These are phyloP conservation scores for Irpex sp. DNA, from an alignment of 1,284 basidiomycete genomes.

Conservation along the genomic window DNA sequence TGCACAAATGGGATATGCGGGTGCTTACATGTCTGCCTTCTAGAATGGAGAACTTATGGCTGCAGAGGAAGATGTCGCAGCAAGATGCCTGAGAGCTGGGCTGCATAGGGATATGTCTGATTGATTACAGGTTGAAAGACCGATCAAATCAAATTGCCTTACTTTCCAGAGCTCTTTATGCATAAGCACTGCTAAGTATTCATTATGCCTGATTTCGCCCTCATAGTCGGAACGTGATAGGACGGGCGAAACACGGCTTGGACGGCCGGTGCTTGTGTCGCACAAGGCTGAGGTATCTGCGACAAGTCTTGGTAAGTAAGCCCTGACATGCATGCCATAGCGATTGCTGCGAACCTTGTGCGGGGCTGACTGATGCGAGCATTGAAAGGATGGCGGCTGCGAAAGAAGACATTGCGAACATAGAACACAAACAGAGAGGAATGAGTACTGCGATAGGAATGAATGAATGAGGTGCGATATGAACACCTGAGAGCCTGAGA, in stretches of 20 bases:
- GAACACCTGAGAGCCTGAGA: no score
- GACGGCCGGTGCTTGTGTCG: background rate
- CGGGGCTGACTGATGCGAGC: slow-evolving; percentile 16
- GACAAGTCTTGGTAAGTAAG: background rate
- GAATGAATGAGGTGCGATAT: no score
- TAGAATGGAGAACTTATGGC: slow-evolving; percentile 54
- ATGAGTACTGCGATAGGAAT: no score
- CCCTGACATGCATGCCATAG: background rate
- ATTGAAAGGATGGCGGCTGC: slow-evolving; percentile 18
- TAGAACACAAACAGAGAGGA: no score
- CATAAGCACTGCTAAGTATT: background rate
- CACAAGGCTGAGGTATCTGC: background rate
- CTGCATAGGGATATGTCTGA: slow-evolving; percentile 53
- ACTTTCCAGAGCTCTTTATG: background rate
- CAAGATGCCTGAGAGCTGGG: slow-evolving; percentile 53
- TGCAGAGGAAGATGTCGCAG: slow-evolving; percentile 72
- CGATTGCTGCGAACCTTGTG: background rate
- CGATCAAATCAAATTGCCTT: background rate
- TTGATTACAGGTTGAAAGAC: background rate
- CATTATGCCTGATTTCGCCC: background rate
- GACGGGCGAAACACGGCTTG: background rate
- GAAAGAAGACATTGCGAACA: slow-evolving; percentile 16
- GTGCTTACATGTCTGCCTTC: slow-evolving; percentile 65
- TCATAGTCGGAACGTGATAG: background rate
- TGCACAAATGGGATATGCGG: background rate